Base-by-base conservation (phyloP, 768 basidiomycete species). In the Boletus rubescentipes region DNA sequence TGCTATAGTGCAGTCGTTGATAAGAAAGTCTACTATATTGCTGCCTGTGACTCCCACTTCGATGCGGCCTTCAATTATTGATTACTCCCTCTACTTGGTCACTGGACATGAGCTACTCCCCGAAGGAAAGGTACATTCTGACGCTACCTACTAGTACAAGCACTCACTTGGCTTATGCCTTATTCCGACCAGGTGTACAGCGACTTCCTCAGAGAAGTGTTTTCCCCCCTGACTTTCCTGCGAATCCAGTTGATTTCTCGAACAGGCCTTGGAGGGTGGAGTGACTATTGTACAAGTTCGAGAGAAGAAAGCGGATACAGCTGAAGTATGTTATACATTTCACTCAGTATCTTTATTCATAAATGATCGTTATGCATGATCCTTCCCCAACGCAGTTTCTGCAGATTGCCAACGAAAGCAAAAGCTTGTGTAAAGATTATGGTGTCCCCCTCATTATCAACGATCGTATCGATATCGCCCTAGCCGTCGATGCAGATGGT, bases 281-380 rank as follows among this genome's bases (percentile, higher is more conserved):
- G 93, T 96, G 1, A 93, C 92, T 2, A 65, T 95, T 43, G 91
- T 97, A 5, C 95, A 97, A 70, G 77, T 96, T 16, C 80, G 93
- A 35, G 95, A 98, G 71, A 98, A 98, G 70, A 70, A 81, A 11
- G 71, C 79, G 0, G 92, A 94, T 56, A 95, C 93, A 0, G 79
- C 79, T 21, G 89, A 93, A 72, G 92, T 89, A 44, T 62, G 82
- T 69, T 8, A 14, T 9, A 35, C 23, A n/a, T 9, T 9, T n/a
- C 46, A 50, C 31, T 48, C 31, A 35, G 1, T 2, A 46, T 54
- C 37, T 11, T 36, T 10, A 11, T n/a, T 37, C 14, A 12, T 32
- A 29, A 16, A 46, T 30, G 23, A 12, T 50, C 29, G 31, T 31
- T 46, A 44, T 18, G 37, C 45, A 45, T 46, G 12, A 18, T 55